Base-by-base conservation (phyloP, 2,329 filamentous ascomycete genomes). In the Arthrobotrys conoides region DNA sequence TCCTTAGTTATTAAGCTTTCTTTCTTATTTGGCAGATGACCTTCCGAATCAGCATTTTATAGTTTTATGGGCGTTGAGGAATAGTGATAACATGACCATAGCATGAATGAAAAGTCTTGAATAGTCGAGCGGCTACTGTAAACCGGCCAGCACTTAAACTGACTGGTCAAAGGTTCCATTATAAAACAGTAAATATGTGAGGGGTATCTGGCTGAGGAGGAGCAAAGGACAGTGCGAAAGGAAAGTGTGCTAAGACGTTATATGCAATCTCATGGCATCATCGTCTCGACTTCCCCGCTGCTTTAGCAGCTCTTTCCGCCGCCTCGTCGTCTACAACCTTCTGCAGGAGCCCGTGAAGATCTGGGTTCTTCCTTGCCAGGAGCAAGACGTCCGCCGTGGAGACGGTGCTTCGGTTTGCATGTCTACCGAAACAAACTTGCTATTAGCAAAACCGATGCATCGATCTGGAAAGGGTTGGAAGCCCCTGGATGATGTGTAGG, bases 381-480 rank as follows among this genome's bases (percentile, higher is more conserved):
- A 99, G 88, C 82, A 98, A 86, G 12, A 98, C 94, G 83, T 99
- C 96, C 65, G 94, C 92, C 0, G 91, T 92, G 44, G 91, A 93
- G 81, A 99, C 89, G 0, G 91, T 94, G 1, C 89, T 90, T 27
- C 95, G 89, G 0, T 92, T 92, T 10, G 93, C 95, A 85, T 99
- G 96, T 66, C 90, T 90, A 82, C 86, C 87, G 57, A 22, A 27
- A 68, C 81, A 89, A 81, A 18, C 5, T 84, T 87, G 82, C 12
- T 24, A 53, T 75, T 46, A 68, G 71, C 49, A 24, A 38, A 20
- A 5, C 2, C 5, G 44, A 46, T 46, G 44, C 27, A 14, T 18
- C 22, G 44, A 20, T 44, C 9, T 41, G 8, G 44, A 49, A 49
- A 22, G 20, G 20, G n/a, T 20, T n/a, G 18, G 46, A 5, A 49